A percentile compares a stretch with the other conserved stretches of the same genome.
These are phyloP conservation scores for Inonotus obliquus DNA, from an alignment of 1,284 basidiomycete genomes.

Conservation along the genomic window DNA sequence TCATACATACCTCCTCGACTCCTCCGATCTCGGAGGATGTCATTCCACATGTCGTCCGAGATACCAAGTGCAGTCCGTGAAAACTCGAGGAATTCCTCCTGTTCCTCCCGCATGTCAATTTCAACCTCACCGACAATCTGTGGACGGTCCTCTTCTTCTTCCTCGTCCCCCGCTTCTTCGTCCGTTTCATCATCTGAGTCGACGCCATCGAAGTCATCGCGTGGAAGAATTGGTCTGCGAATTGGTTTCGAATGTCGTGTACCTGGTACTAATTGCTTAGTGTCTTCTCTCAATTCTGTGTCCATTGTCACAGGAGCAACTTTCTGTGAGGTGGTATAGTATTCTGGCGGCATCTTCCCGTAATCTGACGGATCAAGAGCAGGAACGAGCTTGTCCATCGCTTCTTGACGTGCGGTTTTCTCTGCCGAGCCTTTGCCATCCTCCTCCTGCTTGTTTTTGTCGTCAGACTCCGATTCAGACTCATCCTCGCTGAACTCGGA, in stretches of 20 bases:
- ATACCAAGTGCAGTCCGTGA: conserved; percentile 87
- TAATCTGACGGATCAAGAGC: conserved; percentile 68
- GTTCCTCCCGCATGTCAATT: conserved; percentile 84
- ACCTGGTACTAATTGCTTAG: conserved; percentile 2
- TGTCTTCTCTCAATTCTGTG: conserved; percentile 31
- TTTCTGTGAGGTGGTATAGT: conserved; percentile 62
- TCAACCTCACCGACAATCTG: conserved; percentile 79
- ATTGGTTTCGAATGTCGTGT: conserved; percentile 36
- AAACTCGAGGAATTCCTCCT: conserved; percentile 91
- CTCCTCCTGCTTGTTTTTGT: conserved; percentile 33
- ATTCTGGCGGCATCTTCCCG: conserved; percentile 73
- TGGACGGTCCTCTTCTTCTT: conserved; percentile 66
- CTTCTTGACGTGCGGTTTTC: conserved; percentile 45
- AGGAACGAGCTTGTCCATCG: conserved; percentile 70
- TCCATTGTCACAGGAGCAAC: conserved; percentile 48
- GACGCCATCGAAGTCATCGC: conserved; percentile 79
- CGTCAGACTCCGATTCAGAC: conserved; percentile 35
- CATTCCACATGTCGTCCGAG: conserved; percentile 75
- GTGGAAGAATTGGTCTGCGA: conserved; percentile 71
- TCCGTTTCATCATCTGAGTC: conserved; percentile 83
- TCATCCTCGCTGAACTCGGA: conserved; percentile 44
- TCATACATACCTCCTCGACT: conserved; percentile 64
- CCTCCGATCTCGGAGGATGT: conserved; percentile 73
- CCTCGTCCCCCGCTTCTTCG: conserved; percentile 54
- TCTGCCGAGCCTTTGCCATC: conserved; percentile 26